A percentile compares a stretch with the other conserved stretches of the same genome.
phyloP scores from a whole-genome alignment of 1,139 yeast genomes.

The Blastobotrys persicus region DNA sequence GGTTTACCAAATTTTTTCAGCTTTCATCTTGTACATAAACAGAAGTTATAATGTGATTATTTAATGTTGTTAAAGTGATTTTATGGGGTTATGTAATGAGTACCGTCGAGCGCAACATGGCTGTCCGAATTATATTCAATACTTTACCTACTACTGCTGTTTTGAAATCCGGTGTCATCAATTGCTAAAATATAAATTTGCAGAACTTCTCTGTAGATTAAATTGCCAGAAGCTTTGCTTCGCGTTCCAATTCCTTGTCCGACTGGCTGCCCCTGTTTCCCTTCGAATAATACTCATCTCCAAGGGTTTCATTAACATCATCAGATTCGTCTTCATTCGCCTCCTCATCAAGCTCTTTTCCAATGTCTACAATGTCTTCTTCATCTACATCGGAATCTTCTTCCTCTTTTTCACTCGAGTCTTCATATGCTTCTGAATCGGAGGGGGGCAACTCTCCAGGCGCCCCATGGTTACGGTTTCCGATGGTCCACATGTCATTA shows the following conservation, averaged over 20 bases:
- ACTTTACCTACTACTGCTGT: too few species aligned
- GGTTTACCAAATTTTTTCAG: too few species aligned
- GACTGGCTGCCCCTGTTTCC: neutral
- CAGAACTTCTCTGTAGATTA: too few species aligned
- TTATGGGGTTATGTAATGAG: neutral
- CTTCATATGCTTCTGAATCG: constrained; percentile 34
- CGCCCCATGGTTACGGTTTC: constrained; percentile 62
- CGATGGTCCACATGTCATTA: constrained; percentile 57
- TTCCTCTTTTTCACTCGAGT: constrained; percentile 18
- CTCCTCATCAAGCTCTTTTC: constrained; percentile 11
- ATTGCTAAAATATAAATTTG: too few species aligned
- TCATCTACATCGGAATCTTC: too few species aligned
- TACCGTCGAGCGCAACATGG: too few species aligned
- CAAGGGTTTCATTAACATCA: constrained; percentile 4
- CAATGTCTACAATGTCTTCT: constrained; percentile 10
- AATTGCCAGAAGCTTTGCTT: neutral
- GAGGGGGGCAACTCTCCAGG: constrained; percentile 35
- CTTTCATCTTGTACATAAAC: too few species aligned
- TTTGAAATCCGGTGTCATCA: too few species aligned
- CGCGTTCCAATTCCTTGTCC: constrained; percentile 1
- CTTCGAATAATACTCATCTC: neutral
- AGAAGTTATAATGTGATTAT: neutral
- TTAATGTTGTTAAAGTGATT: too few species aligned
- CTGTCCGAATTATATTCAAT: too few species aligned
- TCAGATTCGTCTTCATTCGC: constrained; percentile 15